Evolutionary conservation across 768 basidiomycete species (phyloP), one percentile per base, ranked within the genome.

Genomic region (Russula sp.): DNA sequence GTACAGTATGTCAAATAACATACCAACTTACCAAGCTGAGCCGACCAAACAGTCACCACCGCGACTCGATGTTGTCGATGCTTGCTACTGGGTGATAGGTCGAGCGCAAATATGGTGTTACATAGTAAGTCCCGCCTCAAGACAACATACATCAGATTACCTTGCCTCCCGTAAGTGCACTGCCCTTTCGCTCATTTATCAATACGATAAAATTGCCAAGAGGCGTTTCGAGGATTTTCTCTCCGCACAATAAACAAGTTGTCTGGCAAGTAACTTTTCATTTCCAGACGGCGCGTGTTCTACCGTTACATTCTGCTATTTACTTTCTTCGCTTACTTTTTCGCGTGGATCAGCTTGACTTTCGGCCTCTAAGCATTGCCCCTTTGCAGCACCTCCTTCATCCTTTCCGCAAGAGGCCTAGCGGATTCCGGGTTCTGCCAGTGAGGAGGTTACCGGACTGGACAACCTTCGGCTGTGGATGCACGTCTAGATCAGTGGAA

Each of bases 381-480:
- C 38, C 59, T 63, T 44, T 73, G 73, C 70, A 88, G 75, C 10
- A 80, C 79, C 69, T 84, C 77, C 67, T 84, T 77, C 67, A 89
- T 76, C 26, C 78, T 83, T 69, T 87, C 74, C 7, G 78, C 89
- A 46, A 90, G 64, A 0, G 77, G 77, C 50, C 73, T 76, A 36
- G 89, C 86, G 9, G 84, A 86, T 18, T 81, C 84, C 4, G 88
- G 89, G 75, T 92, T 92, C 73, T 89, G 89, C 89, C 90, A n/a
- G 88, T 87, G 69, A 84, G 78, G 36, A 89, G 76, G 18, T 80
- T 79, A 14, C 84, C 85, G 69, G 84, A 83, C 9, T 81, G 79
- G 14, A 84, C 80, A 26, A 87, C 83, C 66, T 84, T 80, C 44
- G 72, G 62, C 69, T 75, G 53, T n/a, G 44, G 28, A 32, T n/a